A percentile compares a stretch with the other conserved stretches of the same genome.
Evolutionary conservation across 208 protist species (phyloP).

Genomic region (Leptomonas pyrrhocoris): DNA sequence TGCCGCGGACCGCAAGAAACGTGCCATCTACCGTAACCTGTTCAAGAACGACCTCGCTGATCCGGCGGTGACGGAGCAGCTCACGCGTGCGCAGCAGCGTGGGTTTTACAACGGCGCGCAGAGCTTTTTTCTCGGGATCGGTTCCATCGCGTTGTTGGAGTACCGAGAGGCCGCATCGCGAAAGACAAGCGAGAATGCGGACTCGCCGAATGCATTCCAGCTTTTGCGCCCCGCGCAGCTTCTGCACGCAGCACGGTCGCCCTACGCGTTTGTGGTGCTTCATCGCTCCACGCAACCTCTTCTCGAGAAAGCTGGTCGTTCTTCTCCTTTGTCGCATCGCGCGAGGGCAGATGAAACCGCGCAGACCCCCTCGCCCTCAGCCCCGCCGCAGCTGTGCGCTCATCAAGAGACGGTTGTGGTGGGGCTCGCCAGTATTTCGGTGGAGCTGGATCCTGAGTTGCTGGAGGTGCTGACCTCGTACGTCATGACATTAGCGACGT

Average conservation of each 20-base stretch:
- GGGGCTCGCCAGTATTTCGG: slow-evolving; percentile 27
- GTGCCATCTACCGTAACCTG: slow-evolving; percentile 29
- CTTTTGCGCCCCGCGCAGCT: slow-evolving; percentile 25
- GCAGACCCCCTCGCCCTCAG: not conserved
- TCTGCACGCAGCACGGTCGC: slow-evolving; percentile 30
- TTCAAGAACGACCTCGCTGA: slow-evolving; percentile 35
- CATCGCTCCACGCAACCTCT: slow-evolving; percentile 26
- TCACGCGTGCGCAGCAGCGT: not conserved
- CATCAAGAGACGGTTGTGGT: slow-evolving; percentile 35
- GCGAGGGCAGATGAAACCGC: not conserved
- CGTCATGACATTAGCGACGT: slow-evolving; percentile 9
- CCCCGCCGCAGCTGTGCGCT: not conserved
- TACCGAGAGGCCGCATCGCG: slow-evolving; percentile 23
- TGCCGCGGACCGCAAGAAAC: slow-evolving; percentile 31
- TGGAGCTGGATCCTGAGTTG: slow-evolving; percentile 30
- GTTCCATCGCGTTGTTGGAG: slow-evolving; percentile 32
- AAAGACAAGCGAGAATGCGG: not conserved
- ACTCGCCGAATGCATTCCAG: not conserved
- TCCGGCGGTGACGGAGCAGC: slow-evolving; percentile 21
- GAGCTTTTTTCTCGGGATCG: slow-evolving; percentile 29
- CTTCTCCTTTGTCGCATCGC: not conserved
- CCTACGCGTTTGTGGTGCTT: slow-evolving; percentile 39
- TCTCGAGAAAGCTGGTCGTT: not conserved
- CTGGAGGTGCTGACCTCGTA: slow-evolving; percentile 30
- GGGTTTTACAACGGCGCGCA: not conserved